A percentile compares a stretch with the other conserved stretches of the same genome.
phyloP scores from a whole-genome alignment of 116 monocot species.

The Dioscorea cayenensis region DNA sequence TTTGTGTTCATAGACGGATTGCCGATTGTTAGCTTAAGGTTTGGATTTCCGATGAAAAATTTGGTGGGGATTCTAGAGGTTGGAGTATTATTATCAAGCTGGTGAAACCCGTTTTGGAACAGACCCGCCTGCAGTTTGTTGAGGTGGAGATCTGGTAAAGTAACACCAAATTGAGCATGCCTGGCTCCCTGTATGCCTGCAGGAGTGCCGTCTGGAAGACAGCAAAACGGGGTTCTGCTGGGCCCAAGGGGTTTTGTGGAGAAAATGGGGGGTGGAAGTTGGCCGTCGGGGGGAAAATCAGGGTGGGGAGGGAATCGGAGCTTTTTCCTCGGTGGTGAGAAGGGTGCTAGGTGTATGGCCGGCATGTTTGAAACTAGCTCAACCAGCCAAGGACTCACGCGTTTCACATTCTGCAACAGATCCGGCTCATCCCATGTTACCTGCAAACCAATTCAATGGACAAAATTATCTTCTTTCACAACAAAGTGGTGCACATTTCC shows the following conservation, averaged over 20 bases:
- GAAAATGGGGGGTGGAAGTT: conserved; percentile 31
- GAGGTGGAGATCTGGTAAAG: conserved; percentile 63
- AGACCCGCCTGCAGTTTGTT: conserved; percentile 64
- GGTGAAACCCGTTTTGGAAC: conserved; percentile 47
- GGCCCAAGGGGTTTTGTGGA: conserved; percentile 30
- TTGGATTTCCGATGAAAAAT: conserved; percentile 16
- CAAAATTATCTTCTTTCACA: background rate
- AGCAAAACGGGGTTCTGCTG: conserved; percentile 36
- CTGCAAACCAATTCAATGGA: conserved; percentile 19
- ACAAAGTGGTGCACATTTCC: background rate
- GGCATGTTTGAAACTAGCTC: conserved; percentile 85
- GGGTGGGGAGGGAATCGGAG: conserved; percentile 34
- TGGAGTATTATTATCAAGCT: conserved; percentile 14
- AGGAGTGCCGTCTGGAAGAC: conserved; percentile 42
- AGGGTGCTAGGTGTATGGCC: conserved; percentile 50
- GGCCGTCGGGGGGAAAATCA: conserved; percentile 45
- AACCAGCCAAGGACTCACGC: conserved; percentile 91
- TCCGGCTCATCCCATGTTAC: conserved; percentile 98
- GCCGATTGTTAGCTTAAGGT: conserved; percentile 41
- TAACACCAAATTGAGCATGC: conserved; percentile 66
- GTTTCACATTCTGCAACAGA: conserved; percentile 83
- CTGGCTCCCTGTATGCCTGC: conserved; percentile 99
- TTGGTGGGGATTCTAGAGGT: conserved; percentile 30
- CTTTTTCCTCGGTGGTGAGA: conserved; percentile 72
- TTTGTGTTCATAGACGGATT: conserved; percentile 20